Evolutionary conservation across 352 stramenopile genomes (phyloP), one percentile per base, ranked within the genome.

Genomic region (Phytophthora litchii): DNA sequence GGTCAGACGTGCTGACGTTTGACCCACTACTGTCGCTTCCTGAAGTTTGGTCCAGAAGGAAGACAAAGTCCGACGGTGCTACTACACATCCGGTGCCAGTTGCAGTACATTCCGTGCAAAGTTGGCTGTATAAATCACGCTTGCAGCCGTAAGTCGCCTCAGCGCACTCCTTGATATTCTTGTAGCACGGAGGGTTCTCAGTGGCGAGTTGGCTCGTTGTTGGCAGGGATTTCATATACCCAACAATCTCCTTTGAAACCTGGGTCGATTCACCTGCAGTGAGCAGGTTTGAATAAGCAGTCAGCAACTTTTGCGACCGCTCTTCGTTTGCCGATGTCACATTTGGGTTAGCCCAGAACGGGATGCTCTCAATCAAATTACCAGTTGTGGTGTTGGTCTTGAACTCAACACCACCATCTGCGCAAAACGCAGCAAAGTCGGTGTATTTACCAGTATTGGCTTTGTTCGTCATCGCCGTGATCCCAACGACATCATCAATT

Each of bases 401-500:
- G 61, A 86, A 88, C 61, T 86, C 76, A 42, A 85, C 48, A 2
- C 58, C 50, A 14, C 77, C 76, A 29, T 78, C 78, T 3, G 54
- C 0, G 47, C 79, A 91, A 53, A 92, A 92, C 45, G 83, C 73
- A 3, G 46, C 60, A 50, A 86, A 83, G 60, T 27, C 23, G 23
- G 23, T 5, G 23, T 27, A 27, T 27, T 83, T 74, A 8, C 52
- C 16, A 11, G 54, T 32, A 0, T 64, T 69, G 21, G 37, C 14
- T 16, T 67, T 60, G 47, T 60, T 72, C 1, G n/a, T 69, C 40
- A 88, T 58, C 42, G 44, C 38, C 9, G 82, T 91, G 69, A 92
- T 92, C 36, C 82, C 82, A 4, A 92, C 82, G 29, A 92, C 54
- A 41, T 89, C 82, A 41, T 92, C 84, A 44, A 94, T 75, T 4